A percentile compares a stretch with the other conserved stretches of the same genome.
Conservation (phyloP, 2,329 filamentous ascomycete species). For the Arachnomyces sp. region DNA sequence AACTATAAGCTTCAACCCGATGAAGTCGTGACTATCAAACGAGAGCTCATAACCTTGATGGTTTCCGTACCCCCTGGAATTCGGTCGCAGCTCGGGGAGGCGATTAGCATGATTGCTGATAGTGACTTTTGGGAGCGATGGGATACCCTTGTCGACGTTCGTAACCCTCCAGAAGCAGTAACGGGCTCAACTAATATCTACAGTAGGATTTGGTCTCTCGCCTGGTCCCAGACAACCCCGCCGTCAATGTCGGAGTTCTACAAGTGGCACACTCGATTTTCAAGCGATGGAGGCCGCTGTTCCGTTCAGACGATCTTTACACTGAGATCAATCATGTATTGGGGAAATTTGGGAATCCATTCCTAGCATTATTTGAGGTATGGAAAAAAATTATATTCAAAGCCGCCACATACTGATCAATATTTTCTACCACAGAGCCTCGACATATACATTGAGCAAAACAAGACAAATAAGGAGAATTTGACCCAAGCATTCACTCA, state of each 20-base stretch:
- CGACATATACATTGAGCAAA: constrained; percentile 58
- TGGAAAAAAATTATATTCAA: constrained; percentile 17
- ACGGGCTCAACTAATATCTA: constrained; percentile 6
- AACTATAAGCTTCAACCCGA: constrained; percentile 77
- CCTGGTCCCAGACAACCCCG: constrained; percentile 71
- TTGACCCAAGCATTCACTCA: constrained; percentile 76
- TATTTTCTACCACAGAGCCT: constrained; percentile 30
- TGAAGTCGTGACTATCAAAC: constrained; percentile 87
- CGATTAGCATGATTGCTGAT: constrained; percentile 94
- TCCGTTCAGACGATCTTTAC: constrained; percentile 86
- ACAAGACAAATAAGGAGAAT: constrained; percentile 64
- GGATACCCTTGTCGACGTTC: constrained; percentile 85
- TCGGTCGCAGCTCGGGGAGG: constrained; percentile 89
- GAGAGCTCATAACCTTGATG: constrained; percentile 93
- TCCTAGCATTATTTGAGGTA: constrained; percentile 71
- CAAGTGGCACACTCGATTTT: constrained; percentile 99
- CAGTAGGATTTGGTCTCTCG: constrained; percentile 75
- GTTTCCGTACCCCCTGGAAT: constrained; percentile 80
- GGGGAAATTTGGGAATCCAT: constrained; percentile 72
- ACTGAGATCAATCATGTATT: constrained; percentile 96
- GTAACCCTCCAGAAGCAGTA: constrained; percentile 14
- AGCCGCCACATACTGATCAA: constrained; percentile 2
- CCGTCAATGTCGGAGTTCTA: constrained; percentile 85
- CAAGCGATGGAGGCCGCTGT: constrained; percentile 87
- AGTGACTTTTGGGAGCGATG: constrained; percentile 95